These are phyloP conservation scores for Bremia lactucae DNA, from an alignment of 352 stramenopile species.

Conservation along the genomic window DNA sequence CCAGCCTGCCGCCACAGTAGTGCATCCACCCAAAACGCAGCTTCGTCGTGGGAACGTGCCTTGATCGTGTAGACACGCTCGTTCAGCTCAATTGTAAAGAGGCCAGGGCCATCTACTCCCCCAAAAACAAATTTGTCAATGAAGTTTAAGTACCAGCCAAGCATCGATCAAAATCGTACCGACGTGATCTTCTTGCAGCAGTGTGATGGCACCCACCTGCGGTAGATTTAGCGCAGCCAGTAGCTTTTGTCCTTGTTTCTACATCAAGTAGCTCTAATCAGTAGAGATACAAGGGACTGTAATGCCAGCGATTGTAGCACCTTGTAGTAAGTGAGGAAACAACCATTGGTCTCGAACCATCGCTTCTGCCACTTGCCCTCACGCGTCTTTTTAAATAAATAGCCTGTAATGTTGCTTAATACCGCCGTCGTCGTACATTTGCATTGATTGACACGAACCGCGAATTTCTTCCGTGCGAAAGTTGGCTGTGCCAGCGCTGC, in stretches of 20 bases:
- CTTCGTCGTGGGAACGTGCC: constrained; percentile 75
- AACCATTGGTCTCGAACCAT: constrained; percentile 98
- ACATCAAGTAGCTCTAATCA: neutral
- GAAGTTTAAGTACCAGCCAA: neutral
- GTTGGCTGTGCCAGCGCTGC: constrained; percentile 46
- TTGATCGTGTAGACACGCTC: constrained; percentile 88
- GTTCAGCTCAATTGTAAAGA: constrained; percentile 87
- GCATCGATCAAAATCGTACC: constrained; percentile 18
- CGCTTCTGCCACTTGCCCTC: constrained; percentile 95
- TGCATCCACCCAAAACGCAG: constrained; percentile 80
- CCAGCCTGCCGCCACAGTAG: constrained; percentile 77
- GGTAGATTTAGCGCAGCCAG: constrained; percentile 87
- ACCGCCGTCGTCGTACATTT: neutral
- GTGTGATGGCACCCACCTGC: constrained; percentile 81
- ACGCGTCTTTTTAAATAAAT: constrained; percentile 90
- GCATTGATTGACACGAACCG: constrained; percentile 16
- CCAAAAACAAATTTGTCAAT: constrained; percentile 8
- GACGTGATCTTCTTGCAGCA: constrained; percentile 58
- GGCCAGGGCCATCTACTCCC: constrained; percentile 54
- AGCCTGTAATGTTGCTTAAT: constrained; percentile 35
- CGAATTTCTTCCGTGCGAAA: constrained; percentile 68
- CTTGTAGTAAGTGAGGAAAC: constrained; percentile 99
- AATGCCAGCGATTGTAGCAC: constrained; percentile 25
- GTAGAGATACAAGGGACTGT: neutral
- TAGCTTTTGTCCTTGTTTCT: constrained; percentile 91